A percentile compares a stretch with the other conserved stretches of the same genome.
These are phyloP conservation scores for Peziza echinospora DNA, from an alignment of 495 filamentous ascomycete species.

Conservation along the genomic window DNA sequence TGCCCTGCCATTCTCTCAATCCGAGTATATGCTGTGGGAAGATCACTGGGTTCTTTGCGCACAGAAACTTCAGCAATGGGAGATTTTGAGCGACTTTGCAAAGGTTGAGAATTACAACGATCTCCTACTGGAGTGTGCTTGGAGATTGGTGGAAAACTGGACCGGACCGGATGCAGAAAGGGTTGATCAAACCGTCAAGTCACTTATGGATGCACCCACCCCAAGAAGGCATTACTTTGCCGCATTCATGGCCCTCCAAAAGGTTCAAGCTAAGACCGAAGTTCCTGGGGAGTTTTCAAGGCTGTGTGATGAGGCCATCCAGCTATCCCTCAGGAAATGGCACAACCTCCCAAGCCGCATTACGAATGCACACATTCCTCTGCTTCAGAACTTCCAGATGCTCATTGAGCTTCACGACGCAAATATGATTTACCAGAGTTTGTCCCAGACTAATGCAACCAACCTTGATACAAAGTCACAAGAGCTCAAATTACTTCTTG, in stretches of 20 bases:
- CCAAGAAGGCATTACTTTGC: constrained; percentile 88
- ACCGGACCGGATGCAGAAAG: constrained; percentile 65
- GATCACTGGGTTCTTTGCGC: constrained; percentile 97
- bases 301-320: constrained; percentile 86
- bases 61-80: constrained; percentile 97
- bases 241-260: constrained; percentile 87
- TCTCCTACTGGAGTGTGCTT: constrained; percentile 80
- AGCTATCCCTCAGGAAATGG: constrained; percentile 93
- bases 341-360: constrained; percentile 83
- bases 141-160: constrained; percentile 89
- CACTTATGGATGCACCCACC: constrained; percentile 89
- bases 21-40: constrained; percentile 97
- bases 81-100: constrained; percentile 88
- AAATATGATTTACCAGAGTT: constrained; percentile 76
- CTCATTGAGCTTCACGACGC: constrained; percentile 97
- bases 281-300: constrained; percentile 57
- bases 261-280: constrained; percentile 76
- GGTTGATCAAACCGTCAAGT: constrained; percentile 76
- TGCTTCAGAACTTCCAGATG: constrained; percentile 94
- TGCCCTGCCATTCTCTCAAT: constrained; percentile 79
- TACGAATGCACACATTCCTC: constrained; percentile 84
- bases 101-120: constrained; percentile 98
- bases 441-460: constrained; percentile 54
- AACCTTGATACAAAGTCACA: constrained; percentile 90
- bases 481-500: constrained; percentile 81